phyloP scores from a whole-genome alignment of 2,329 filamentous ascomycete species.

The Arthrobotrys iridis region DNA sequence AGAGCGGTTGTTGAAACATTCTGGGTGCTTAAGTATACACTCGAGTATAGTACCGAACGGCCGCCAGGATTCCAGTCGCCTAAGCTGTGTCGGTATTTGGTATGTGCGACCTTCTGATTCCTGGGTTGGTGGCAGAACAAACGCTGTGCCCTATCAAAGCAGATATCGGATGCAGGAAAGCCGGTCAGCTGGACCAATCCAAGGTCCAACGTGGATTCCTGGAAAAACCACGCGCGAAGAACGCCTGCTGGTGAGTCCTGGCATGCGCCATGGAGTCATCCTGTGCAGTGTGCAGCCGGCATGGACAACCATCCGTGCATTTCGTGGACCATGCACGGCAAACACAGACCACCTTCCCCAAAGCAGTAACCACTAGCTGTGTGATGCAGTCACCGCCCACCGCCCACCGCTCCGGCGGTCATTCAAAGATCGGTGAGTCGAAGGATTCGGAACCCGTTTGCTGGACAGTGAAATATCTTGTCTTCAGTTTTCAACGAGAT shows the following conservation, averaged over 20 bases:
- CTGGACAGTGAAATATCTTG: background rate
- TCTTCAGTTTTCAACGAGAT: background rate
- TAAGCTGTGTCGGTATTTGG: background rate
- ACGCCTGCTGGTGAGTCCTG: constrained; percentile 49
- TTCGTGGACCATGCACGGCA: constrained; percentile 38
- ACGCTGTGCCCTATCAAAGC: constrained; percentile 12
- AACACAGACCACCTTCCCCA: constrained; percentile 16
- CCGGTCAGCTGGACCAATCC: constrained; percentile 47
- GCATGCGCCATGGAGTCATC: constrained; percentile 51
- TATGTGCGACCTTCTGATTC: background rate
- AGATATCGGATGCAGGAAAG: background rate
- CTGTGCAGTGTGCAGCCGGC: constrained; percentile 36
- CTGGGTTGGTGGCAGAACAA: background rate
- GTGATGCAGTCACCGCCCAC: constrained; percentile 49
- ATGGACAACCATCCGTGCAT: constrained; percentile 39
- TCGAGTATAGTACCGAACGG: background rate
- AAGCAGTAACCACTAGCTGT: constrained; percentile 39
- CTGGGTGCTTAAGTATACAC: background rate
- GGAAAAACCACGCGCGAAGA: constrained; percentile 38
- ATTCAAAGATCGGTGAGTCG: constrained; percentile 17
- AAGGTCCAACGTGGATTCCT: constrained; percentile 16
- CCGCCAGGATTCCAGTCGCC: background rate
- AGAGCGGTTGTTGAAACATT: constrained; percentile 12
- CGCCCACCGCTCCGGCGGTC: background rate
- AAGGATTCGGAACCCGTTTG: background rate